Percentiles rank a stretch among this genome's conserved stretches.
Conservation (phyloP, 192 early-diverging fungal genomes). For the Gamsiella multidivaricata region DNA sequence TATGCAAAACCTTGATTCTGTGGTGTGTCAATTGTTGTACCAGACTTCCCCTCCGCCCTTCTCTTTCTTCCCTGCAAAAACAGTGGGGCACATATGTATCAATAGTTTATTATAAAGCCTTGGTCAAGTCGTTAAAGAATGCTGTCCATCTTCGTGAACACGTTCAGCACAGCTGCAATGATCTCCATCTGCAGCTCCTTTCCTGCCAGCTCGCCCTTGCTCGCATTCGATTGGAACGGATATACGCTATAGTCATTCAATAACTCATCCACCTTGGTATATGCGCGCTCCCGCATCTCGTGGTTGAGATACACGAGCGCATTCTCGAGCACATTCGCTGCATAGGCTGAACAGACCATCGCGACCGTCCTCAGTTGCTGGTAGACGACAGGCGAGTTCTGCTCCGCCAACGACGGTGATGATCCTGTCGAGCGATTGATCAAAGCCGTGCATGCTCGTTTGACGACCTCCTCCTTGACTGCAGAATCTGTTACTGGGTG, state of each 20-base stretch:
- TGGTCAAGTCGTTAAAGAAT: conserved; percentile 75
- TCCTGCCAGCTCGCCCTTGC: conserved; percentile 63
- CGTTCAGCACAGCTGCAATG: conserved; percentile 81
- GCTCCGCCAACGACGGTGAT: conserved; percentile 61
- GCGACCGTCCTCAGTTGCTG: conserved; percentile 80
- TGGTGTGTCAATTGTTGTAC: no score
- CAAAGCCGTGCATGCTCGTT: conserved; percentile 82
- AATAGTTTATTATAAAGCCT: no score
- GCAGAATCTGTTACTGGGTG: conserved; percentile 92
- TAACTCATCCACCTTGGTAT: conserved; percentile 88
- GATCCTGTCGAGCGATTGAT: conserved; percentile 74
- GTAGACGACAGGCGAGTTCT: conserved; percentile 65
- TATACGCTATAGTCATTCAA: conserved; percentile 86
- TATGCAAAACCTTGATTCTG: no score
- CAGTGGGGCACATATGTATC: no score
- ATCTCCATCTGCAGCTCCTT: conserved; percentile 77
- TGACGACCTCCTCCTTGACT: conserved; percentile 90
- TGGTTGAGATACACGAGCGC: conserved; percentile 86
- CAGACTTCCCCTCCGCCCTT: no score
- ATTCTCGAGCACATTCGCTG: conserved; percentile 97
- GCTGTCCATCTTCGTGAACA: conserved; percentile 91
- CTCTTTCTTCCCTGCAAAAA: no score
- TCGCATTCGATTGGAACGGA: conserved; percentile 70
- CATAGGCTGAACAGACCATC: conserved; percentile 95
- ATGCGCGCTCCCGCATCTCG: conserved; percentile 89